Evolutionary conservation across 208 protist species (phyloP), one percentile per base, ranked within the genome.

Genomic region (Vickermania ingenoplastis): DNA sequence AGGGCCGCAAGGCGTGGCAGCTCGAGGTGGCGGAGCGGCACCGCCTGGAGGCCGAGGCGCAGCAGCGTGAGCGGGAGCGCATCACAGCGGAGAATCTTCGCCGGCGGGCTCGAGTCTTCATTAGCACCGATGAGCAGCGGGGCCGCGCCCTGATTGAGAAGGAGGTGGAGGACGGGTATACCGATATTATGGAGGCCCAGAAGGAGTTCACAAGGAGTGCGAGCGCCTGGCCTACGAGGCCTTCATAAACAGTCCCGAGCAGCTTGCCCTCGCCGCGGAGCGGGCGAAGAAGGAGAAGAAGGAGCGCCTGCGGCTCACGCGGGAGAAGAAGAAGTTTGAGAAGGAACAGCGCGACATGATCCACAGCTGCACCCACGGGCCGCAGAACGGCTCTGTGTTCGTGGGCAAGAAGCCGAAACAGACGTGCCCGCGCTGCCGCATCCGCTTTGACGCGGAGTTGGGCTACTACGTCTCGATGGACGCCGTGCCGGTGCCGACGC

Each of bases 201-300:
- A 26, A 58, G 14, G 67, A 63, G n/a, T 53, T 30, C 29, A 65
- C 52, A 65, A 52, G 1, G 79, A 84, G 53, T 70, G 80, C 21
- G 73, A 84, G 66, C 72, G 71, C 2, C 60, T 75, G 2, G 86
- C 78, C 7, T 69, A 80, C 31, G 81, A 81, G 63, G 65, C 71
- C 7, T 91, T 90, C 49, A 59, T 83, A 41, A 88, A 86, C 69
- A 86, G 58, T 21, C 87, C 87, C 2, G 87, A 91, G 69, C 83
- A 91, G 65, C 71, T 86, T 27, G 79, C 78, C 22, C 30, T 89
- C 26, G 71, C 71, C 2, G 77, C 71, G 24, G 79, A 81, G 31
- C 67, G 63, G 25, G 70, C 88, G 67, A 53, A 65, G 17, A 65
- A 67, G 45, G 77, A 72, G 63, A 65, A 53, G 26, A 62, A 52